Conservation (phyloP, 192 early-diverging fungal species). For the Coemansia pectinata region DNA sequence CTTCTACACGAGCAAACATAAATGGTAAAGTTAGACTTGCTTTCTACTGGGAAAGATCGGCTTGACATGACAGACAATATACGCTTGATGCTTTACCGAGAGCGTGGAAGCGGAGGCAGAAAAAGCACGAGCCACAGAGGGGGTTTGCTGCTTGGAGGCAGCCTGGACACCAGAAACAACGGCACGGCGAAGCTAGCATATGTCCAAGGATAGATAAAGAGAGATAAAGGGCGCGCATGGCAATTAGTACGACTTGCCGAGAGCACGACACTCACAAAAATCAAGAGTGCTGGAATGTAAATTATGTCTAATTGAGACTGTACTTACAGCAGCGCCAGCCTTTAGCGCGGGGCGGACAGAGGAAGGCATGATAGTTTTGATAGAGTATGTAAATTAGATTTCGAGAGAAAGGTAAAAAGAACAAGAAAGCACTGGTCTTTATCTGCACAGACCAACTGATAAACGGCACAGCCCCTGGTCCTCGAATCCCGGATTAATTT, state of each 20-base stretch:
- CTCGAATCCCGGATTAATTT: background rate
- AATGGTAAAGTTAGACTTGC: background rate
- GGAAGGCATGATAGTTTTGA: slow-evolving; percentile 24
- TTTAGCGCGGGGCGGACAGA: slow-evolving; percentile 46
- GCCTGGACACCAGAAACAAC: slow-evolving; percentile 31
- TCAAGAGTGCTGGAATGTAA: background rate
- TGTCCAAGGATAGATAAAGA: background rate
- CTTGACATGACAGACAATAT: background rate
- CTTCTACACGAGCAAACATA: slow-evolving; percentile 34
- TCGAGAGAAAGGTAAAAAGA: slow-evolving; percentile 1
- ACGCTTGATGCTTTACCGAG: slow-evolving; percentile 34
- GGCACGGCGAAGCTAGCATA: slow-evolving; percentile 47
- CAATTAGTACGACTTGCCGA: background rate
- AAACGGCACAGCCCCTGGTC: background rate
- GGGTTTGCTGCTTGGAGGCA: slow-evolving; percentile 21
- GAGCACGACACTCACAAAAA: background rate
- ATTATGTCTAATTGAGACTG: background rate
- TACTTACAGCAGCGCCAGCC: slow-evolving; percentile 54
- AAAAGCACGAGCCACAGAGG: slow-evolving; percentile 42
- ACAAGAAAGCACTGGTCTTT: background rate
- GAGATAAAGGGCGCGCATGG: background rate
- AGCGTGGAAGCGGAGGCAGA: slow-evolving; percentile 40
- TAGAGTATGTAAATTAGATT: background rate
- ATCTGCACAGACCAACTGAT: background rate
- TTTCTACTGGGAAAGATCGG: background rate